These are phyloP conservation scores for Citrullus amarus DNA, from an alignment of 306 rosid genomes.

Conservation along the genomic window DNA sequence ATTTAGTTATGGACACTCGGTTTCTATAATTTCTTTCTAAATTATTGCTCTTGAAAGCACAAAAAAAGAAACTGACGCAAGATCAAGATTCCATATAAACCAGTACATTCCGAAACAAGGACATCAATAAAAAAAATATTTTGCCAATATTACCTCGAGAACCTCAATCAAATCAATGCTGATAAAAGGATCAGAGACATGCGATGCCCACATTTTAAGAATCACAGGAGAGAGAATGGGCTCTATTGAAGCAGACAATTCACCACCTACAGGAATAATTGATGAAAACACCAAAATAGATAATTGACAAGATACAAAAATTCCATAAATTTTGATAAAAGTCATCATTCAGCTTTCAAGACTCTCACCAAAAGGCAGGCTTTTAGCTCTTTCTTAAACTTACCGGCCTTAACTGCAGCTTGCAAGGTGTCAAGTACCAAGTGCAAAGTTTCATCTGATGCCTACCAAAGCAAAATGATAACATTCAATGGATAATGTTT, in stretches of 20 bases:
- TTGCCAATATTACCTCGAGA: conserved; percentile 64
- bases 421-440: conserved; percentile 83
- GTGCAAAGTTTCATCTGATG: conserved; percentile 85
- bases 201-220: conserved; percentile 74
- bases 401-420: conserved; percentile 68
- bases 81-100: background rate
- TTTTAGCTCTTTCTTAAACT: conserved; percentile 10
- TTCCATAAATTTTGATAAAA: background rate
- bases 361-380: background rate
- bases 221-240: conserved; percentile 65
- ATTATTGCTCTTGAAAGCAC: background rate
- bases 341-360: background rate
- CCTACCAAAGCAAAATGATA: conserved; percentile 40
- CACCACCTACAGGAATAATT: conserved; percentile 40
- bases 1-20: background rate
- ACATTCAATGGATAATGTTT: conserved; percentile 9
- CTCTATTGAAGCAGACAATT: conserved; percentile 48
- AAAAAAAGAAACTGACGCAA: background rate
- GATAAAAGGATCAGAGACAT: conserved; percentile 87
- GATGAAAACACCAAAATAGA: conserved; percentile 10
- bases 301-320: background rate
- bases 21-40: background rate
- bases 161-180: conserved; percentile 86
- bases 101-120: background rate
- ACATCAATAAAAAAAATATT: conserved; percentile 8